Conservation (phyloP, 345 rosid genomes). For the Camelina neglecta region DNA sequence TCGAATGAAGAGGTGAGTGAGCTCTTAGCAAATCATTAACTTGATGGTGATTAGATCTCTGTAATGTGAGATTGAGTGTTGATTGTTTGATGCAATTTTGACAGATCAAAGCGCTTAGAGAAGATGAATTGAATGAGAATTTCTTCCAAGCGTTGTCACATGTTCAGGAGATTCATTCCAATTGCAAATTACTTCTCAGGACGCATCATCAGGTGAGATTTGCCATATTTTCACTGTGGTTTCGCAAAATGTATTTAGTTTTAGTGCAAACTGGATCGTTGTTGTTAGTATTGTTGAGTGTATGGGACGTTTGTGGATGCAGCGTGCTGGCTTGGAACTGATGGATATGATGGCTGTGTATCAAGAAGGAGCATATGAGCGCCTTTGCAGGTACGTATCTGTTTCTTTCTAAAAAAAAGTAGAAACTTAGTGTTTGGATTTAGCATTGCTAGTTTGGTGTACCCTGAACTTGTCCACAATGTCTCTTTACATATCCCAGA, state of each 20-base stretch:
- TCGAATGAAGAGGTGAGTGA: constrained; percentile 81
- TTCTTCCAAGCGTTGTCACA: constrained; percentile 95
- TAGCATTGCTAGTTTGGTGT: constrained; percentile 8
- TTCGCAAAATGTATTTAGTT: not conserved
- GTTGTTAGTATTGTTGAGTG: constrained; percentile 21
- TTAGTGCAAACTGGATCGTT: not conserved
- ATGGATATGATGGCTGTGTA: constrained; percentile 99
- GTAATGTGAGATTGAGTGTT: constrained; percentile 1
- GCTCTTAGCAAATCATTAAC: not conserved
- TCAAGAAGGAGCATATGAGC: constrained; percentile 99
- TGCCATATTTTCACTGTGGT: not conserved
- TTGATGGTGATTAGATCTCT: constrained; percentile 30
- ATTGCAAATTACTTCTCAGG: constrained; percentile 90
- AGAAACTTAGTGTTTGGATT: constrained; percentile 12
- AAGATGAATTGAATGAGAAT: constrained; percentile 76
- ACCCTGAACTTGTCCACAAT: not conserved
- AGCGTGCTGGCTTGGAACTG: constrained; percentile 99
- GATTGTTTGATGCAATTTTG: constrained; percentile 19
- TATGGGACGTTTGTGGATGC: constrained; percentile 36
- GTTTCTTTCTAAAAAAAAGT: constrained; percentile 6
- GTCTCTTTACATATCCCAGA: constrained; percentile 34
- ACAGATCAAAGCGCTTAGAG: constrained; percentile 88
- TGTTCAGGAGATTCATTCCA: constrained; percentile 95
- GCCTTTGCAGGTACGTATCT: constrained; percentile 81
- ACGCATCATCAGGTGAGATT: constrained; percentile 90